Evolutionary conservation across 2,329 filamentous ascomycete genomes (phyloP).

Genomic region (Corniculantispora saksenae): DNA sequence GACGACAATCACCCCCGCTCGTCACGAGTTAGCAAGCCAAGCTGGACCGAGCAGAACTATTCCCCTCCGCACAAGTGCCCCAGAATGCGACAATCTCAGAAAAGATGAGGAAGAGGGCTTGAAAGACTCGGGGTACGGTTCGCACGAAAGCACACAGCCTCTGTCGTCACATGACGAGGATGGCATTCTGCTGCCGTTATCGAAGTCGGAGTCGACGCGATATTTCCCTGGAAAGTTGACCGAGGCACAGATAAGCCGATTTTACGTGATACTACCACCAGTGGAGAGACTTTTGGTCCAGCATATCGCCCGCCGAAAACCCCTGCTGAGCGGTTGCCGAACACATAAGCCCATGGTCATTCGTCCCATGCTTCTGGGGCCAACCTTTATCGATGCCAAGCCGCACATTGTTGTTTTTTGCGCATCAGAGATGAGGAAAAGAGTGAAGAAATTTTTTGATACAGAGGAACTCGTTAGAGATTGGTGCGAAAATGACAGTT

Average conservation of each 20-base stretch:
- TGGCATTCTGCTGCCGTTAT: background rate
- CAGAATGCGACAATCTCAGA: background rate
- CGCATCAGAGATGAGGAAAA: constrained; percentile 11
- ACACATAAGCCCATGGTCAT: constrained; percentile 8
- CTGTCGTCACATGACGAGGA: background rate
- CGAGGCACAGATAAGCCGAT: background rate
- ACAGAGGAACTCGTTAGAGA: background rate
- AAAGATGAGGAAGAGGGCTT: background rate
- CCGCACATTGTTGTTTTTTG: constrained; percentile 14
- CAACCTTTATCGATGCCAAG: background rate
- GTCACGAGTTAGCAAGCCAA: background rate
- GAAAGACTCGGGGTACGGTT: background rate
- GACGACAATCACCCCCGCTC: background rate
- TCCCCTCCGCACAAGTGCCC: background rate
- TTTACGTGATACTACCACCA: background rate
- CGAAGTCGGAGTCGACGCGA: background rate
- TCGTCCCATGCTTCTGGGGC: constrained; percentile 7
- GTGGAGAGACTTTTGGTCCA: background rate
- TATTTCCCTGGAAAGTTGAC: background rate
- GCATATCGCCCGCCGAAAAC: background rate
- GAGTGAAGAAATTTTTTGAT: background rate
- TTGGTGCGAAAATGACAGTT: background rate
- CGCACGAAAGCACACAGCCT: background rate
- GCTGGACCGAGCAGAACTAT: background rate
- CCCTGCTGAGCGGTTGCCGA: background rate